Evolutionary conservation across 352 stramenopile genomes (phyloP).

Genomic region (Ophiocytium majus): DNA sequence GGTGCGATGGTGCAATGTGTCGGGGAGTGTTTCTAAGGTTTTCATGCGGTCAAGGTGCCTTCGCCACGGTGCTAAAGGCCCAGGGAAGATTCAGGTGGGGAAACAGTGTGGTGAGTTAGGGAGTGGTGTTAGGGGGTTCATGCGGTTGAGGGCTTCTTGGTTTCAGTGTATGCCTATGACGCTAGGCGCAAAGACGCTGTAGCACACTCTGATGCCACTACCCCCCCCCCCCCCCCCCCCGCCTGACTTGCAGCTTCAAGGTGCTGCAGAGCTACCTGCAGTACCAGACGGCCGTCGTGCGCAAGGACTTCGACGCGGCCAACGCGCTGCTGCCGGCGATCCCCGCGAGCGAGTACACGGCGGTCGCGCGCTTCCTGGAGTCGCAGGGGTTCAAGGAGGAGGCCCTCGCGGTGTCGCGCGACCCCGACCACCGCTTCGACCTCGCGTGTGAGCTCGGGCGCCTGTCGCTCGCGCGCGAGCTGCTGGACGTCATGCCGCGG

Average conservation of each 20-base stretch:
- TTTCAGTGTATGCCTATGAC: no score
- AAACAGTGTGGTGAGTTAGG: no score
- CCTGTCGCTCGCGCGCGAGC: conserved; percentile 84
- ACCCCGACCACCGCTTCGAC: conserved; percentile 77
- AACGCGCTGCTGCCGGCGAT: conserved; percentile 94
- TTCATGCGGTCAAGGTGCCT: no score
- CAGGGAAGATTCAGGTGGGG: no score
- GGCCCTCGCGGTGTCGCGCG: conserved; percentile 68
- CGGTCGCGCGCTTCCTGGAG: conserved; percentile 91
- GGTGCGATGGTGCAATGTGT: no score
- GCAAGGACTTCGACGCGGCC: conserved; percentile 93
- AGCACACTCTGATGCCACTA: no score
- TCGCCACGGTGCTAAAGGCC: no score
- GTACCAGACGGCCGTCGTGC: conserved; percentile 77
- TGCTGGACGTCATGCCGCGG: conserved; percentile 72
- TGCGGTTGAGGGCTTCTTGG: no score
- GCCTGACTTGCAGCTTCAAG: conserved; percentile 64
- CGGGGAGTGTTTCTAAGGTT: no score
- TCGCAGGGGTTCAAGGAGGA: conserved; percentile 98
- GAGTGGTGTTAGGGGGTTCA: no score
- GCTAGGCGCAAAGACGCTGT: no score
- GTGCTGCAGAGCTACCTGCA: conserved; percentile 51
- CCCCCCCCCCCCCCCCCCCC: neutral
- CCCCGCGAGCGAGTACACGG: conserved; percentile 77
- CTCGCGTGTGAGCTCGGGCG: conserved; percentile 93